These are phyloP conservation scores for Rhizopogon sp. DNA, from an alignment of 768 basidiomycete genomes.

Conservation along the genomic window DNA sequence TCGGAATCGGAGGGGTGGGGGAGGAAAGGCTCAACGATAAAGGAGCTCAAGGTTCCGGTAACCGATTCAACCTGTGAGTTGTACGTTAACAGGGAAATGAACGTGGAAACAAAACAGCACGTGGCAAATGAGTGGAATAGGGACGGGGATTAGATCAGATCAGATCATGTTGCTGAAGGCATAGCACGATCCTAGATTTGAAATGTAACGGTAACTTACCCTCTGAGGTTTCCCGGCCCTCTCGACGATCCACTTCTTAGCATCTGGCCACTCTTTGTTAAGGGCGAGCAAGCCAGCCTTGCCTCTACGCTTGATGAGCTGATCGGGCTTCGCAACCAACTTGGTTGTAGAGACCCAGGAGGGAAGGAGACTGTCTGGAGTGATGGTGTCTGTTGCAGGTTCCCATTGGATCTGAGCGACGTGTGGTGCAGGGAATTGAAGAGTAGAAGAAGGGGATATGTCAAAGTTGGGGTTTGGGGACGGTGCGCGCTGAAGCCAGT, in stretches of 20 bases:
- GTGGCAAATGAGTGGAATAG: slow-evolving; percentile 9
- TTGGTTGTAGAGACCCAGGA: slow-evolving; percentile 79
- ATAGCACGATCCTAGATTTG: background rate
- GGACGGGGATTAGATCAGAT: background rate
- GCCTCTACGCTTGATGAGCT: slow-evolving; percentile 98
- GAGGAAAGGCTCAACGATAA: slow-evolving; percentile 99
- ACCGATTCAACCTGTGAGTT: slow-evolving; percentile 77
- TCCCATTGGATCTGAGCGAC: slow-evolving; percentile 92
- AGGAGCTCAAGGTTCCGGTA: slow-evolving; percentile 93
- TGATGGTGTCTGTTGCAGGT: slow-evolving; percentile 55
- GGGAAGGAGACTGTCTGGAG: slow-evolving; percentile 58
- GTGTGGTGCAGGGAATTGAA: slow-evolving; percentile 60
- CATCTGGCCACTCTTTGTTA: slow-evolving; percentile 90
- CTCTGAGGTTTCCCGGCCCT: slow-evolving; percentile 91
- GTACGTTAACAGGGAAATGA: slow-evolving; percentile 17
- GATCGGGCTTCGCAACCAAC: slow-evolving; percentile 96
- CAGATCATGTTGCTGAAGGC: background rate
- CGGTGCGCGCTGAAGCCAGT: slow-evolving; percentile 94
- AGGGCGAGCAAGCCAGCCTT: slow-evolving; percentile 94
- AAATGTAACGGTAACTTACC: slow-evolving; percentile 39
- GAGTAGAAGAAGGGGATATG: slow-evolving; percentile 33
- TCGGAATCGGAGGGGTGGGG: slow-evolving; percentile 92
- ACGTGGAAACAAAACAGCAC: slow-evolving; percentile 3
- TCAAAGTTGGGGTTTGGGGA: slow-evolving; percentile 61
- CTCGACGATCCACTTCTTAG: slow-evolving; percentile 80